Percentiles rank a stretch among this genome's conserved stretches.
These are phyloP conservation scores for Quercus variabilis DNA, from an alignment of 306 rosid genomes.

Conservation along the genomic window DNA sequence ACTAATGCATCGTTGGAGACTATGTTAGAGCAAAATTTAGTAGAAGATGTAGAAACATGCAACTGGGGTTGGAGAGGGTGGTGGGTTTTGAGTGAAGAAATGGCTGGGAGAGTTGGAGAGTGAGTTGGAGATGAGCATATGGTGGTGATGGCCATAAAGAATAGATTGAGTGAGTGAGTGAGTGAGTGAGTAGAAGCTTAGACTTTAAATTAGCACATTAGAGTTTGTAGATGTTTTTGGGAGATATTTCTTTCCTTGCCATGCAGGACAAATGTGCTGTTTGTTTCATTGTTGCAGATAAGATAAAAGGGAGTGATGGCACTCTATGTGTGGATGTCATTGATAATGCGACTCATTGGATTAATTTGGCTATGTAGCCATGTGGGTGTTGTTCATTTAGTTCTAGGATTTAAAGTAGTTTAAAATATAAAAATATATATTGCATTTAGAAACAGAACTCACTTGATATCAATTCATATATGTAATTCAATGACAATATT, in stretches of 20 bases:
- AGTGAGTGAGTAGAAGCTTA: neutral
- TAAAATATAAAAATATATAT: too few species aligned
- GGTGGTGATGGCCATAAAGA: constrained; percentile 47
- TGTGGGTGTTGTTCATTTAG: too few species aligned
- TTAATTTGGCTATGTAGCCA: too few species aligned
- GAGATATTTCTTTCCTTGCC: constrained; percentile 18
- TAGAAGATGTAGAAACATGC: constrained; percentile 25
- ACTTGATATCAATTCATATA: too few species aligned
- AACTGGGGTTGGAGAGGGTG: constrained; percentile 34
- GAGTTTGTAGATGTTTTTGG: neutral
- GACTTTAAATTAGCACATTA: neutral
- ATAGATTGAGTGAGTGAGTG: constrained; percentile 1
- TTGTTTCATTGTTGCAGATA: constrained; percentile 5
- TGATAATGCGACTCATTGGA: too few species aligned
- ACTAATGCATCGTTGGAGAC: constrained; percentile 45
- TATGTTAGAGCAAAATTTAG: constrained; percentile 33
- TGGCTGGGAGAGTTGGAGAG: constrained; percentile 43
- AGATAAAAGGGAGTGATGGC: constrained; percentile 13
- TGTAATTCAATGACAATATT: too few species aligned
- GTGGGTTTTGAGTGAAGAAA: constrained; percentile 46
- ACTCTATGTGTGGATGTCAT: constrained; percentile 32
- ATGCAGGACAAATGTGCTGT: neutral
- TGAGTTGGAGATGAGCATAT: constrained; percentile 55
- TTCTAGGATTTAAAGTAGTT: too few species aligned
- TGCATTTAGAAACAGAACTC: too few species aligned